A percentile compares a stretch with the other conserved stretches of the same genome.
These are phyloP conservation scores for Atkinsonella texensis DNA, from an alignment of 2,329 filamentous ascomycete species.

Conservation along the genomic window DNA sequence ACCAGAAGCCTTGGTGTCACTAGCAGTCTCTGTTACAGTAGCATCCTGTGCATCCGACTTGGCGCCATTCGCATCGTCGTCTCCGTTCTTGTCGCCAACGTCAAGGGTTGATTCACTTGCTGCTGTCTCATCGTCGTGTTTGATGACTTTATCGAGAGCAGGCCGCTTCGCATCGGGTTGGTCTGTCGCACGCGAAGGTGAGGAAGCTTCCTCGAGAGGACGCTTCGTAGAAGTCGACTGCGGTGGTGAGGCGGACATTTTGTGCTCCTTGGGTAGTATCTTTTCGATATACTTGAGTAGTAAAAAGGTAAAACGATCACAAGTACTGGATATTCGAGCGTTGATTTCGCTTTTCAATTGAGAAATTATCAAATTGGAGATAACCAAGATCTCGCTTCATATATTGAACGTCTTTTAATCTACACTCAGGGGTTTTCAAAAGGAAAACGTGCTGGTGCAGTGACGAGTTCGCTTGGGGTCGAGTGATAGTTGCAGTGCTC, in stretches of 20 bases:
- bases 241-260: conserved; percentile 62
- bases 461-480: conserved; percentile 31
- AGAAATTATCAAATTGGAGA: conserved; percentile 10
- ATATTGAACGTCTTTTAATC: conserved; percentile 22
- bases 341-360: conserved; percentile 4
- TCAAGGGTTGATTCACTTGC: conserved; percentile 25
- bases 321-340: conserved; percentile 3
- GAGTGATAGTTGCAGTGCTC: conserved; percentile 29
- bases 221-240: conserved; percentile 68
- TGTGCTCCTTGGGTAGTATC: conserved; percentile 15
- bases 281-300: conserved; percentile 17
- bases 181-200: conserved; percentile 79
- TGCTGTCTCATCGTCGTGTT: conserved; percentile 47
- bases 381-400: conserved; percentile 17
- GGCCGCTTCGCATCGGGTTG: conserved; percentile 96
- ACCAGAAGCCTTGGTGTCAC: conserved; percentile 14
- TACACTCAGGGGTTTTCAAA: conserved; percentile 74
- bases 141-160: conserved; percentile 83
- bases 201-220: conserved; percentile 92
- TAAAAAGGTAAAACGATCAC: conserved; percentile 8
- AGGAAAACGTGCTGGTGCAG: conserved; percentile 89
- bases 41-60: conserved; percentile 25
- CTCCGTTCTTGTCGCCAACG: conserved; percentile 35
- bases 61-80: conserved; percentile 36
- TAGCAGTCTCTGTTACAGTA: conserved; percentile 20